Evolutionary conservation across 129 eudicot species (phyloP), one percentile per base, ranked within the genome.

Genomic region (Escallonia rubra): DNA sequence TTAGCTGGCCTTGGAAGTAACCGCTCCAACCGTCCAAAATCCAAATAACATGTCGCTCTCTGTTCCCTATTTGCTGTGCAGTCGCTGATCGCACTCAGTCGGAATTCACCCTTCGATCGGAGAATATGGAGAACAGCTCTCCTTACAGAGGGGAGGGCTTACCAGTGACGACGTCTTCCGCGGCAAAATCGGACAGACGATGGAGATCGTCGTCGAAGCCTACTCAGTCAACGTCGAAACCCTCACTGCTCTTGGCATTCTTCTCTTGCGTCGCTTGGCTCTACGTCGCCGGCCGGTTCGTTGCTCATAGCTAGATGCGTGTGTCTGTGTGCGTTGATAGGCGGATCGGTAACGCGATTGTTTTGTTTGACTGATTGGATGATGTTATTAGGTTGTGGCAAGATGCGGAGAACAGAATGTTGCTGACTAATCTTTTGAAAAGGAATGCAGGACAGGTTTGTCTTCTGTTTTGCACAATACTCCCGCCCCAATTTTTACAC

Each of bases 241-340:
- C 90, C 63, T 71, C 96, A 8, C 45, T 90, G 11, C 64, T 86
- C 5, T 49, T 90, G 67, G 88, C 84, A 3, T 86, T 90, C 77
- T 75, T 81, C 64, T 86, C 96, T 67, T 90, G 95, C 79, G 42
- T 90, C 68, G 96, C 95, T 42, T 90, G 90, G 90, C 88, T 90
- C 54, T 83, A 90, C 76, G 78, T 90, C 47, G 96, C 96, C 67
- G 90, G 96, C 76, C 59, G 96, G 96, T 90, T 56, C 54, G 43
- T 75, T 8, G 6, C 48, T 59, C 12, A 12, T 11, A 52, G 9
- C 9, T 11, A 52, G 57, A 52, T 52, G 57, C 14, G 4, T 8
- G n/a, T 52, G n/a, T 54, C 3, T 54, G 6, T 54, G 13, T 11
- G 59, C 23, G 14, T 54, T 34, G 13, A 7, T 11, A 11, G 4